Base-by-base conservation (phyloP, 257 asterid genomes). In the Solanum chaucha region DNA sequence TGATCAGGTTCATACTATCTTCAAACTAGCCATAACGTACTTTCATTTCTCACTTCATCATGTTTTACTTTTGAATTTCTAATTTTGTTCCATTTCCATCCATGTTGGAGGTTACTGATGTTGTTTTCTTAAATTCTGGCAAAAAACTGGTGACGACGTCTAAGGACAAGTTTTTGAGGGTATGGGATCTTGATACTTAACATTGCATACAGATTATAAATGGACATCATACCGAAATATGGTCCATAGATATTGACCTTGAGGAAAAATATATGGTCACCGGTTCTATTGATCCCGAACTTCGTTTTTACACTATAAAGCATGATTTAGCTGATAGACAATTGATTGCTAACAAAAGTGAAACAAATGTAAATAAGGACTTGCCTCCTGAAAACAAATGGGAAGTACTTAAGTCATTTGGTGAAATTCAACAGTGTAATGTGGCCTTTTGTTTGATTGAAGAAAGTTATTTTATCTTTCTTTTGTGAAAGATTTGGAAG, bases 201-300 rank as follows among this genome's bases (percentile, higher is more conserved):
- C 96, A 93, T 85, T 95, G 98, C 82, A 90, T 94, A 88, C 98
- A 96, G 94, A 95, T 92, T 73, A 89, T 96, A 74, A 94, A 98
- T 87, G 99, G 98, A 58, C 98, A 96, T 90, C 98, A 96, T 77
- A 96, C 95, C 91, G 98, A 96, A 92, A 94, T 96, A 83, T 96
- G 98, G 98, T 95, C 98, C 68, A 91, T 96, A 89, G 98, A 94
- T 89, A 89, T 92, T 83, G 97, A 94, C 88, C 95, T 94, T n/a
- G 91, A 89, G 84, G 98, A 96, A 87, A 93, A 92, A 86, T 96
- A 94, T 90, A 87, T 96, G 41, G 98, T 95, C n/a, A 90, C 98
- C 55, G 98, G 98, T 87, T 96, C 98, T 34, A 91, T 92, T 77
- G 99, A 96, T 82, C 94, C 93, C 1, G 98, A 95, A 90, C 95